Conservation (phyloP, 192 early-diverging fungal species). For the Mortierella hygrophila region DNA sequence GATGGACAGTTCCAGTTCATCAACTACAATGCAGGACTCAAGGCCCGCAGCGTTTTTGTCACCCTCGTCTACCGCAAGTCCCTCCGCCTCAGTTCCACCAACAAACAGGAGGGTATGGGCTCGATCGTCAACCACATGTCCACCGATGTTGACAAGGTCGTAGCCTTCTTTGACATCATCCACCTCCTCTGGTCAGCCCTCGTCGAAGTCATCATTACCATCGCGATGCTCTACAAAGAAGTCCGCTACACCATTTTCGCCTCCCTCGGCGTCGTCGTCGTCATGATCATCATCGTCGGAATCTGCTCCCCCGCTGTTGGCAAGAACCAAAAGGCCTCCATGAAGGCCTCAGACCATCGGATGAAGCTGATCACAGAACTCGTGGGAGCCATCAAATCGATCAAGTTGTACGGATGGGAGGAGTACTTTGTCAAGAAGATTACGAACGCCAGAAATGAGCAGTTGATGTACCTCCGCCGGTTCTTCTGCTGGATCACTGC, state of each 20-base stretch:
- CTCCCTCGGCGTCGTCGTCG: constrained; percentile 16
- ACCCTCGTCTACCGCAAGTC: constrained; percentile 73
- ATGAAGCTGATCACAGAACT: constrained; percentile 79
- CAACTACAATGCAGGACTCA: constrained; percentile 51
- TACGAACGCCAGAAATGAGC: constrained; percentile 28
- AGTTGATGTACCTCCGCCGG: constrained; percentile 38
- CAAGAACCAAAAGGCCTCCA: constrained; percentile 8
- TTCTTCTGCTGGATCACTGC: constrained; percentile 30
- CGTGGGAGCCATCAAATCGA: constrained; percentile 72
- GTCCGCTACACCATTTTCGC: constrained; percentile 43
- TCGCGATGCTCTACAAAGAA: constrained; percentile 29
- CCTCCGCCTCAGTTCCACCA: constrained; percentile 61
- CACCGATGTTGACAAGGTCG: constrained; percentile 50
- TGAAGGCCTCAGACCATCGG: constrained; percentile 62
- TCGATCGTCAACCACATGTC: constrained; percentile 73
- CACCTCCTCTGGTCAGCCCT: constrained; percentile 38
- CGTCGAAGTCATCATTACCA: constrained; percentile 27
- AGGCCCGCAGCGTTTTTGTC: constrained; percentile 62
- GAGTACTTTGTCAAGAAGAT: constrained; percentile 49
- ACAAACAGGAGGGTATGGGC: constrained; percentile 70
- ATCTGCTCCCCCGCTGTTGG: neutral
- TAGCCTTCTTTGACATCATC: constrained; percentile 12
- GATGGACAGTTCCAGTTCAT: constrained; percentile 36
- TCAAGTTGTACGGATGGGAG: constrained; percentile 85
- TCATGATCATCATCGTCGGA: constrained; percentile 6